phyloP scores from a whole-genome alignment of 2,329 filamentous ascomycete genomes.

The Amylocarpus encephaloides region DNA sequence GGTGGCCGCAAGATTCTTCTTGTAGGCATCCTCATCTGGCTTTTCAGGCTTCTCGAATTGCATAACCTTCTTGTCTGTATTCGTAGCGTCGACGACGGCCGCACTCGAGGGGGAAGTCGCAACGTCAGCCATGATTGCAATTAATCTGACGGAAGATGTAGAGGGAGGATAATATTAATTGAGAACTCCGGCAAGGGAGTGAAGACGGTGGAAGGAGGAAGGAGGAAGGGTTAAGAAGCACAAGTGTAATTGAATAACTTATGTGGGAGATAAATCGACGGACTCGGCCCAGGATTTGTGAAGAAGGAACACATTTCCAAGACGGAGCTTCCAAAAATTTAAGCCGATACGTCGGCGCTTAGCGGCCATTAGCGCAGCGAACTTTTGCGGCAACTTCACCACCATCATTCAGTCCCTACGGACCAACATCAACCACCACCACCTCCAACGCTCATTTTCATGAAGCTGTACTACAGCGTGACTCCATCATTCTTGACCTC shows the following conservation, averaged over 20 bases:
- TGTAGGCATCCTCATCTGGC: conserved; percentile 81
- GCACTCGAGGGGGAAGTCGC: conserved; percentile 39
- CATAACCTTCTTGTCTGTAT: conserved; percentile 33
- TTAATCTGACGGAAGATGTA: background rate
- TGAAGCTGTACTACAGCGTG: background rate
- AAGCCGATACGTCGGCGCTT: background rate
- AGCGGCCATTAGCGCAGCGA: background rate
- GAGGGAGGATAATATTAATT: background rate
- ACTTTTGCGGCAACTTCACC: background rate
- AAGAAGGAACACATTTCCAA: background rate
- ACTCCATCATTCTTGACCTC: too few species aligned
- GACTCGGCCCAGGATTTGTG: conserved; percentile 1
- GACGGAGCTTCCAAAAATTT: background rate
- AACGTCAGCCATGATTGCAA: conserved; percentile 42
- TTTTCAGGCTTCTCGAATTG: conserved; percentile 61
- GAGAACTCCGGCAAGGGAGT: background rate
- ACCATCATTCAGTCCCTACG: background rate
- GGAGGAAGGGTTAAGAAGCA: background rate
- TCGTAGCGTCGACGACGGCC: conserved; percentile 34
- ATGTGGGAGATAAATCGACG: conserved; percentile 7
- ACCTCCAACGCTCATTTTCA: background rate
- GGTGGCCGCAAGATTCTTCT: conserved; percentile 68
- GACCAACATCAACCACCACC: background rate
- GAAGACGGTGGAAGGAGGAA: background rate
- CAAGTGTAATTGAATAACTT: conserved; percentile 23